Percentiles rank a stretch among this genome's conserved stretches.
Conservation (phyloP, 192 early-diverging fungal species). For the Oehlia diaphana region DNA sequence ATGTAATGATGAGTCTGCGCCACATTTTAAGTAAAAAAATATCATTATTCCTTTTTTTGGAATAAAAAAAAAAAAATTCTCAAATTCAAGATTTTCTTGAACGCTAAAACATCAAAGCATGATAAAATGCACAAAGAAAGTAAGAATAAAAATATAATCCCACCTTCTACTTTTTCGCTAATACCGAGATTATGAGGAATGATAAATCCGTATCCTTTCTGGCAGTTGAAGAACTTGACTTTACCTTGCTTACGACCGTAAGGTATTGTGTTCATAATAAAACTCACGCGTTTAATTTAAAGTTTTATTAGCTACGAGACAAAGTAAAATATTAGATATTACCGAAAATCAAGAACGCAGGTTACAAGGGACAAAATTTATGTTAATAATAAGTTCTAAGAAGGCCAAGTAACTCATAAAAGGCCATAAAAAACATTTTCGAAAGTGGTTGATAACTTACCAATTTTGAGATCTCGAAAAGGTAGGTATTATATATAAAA, state of each 20-base stretch:
- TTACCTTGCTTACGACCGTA: conserved; percentile 50
- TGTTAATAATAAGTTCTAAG: neutral
- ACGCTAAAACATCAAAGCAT: neutral
- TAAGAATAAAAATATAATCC: conserved; percentile 10
- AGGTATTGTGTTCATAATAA: conserved; percentile 1
- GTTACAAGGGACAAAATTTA: neutral
- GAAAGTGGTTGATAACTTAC: neutral
- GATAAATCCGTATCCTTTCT: conserved; percentile 91
- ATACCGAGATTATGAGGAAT: conserved; percentile 66
- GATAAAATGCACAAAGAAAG: neutral
- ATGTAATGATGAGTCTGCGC: neutral
- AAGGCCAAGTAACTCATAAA: neutral
- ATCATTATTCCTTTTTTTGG: neutral
- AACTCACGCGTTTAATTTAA: neutral
- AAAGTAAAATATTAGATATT: neutral
- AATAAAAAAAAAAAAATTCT: conserved; percentile 14
- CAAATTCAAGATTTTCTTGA: neutral
- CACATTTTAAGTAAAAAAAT: neutral
- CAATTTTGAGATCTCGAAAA: neutral
- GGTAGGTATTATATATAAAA: neutral
- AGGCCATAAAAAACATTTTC: neutral
- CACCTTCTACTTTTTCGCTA: conserved; percentile 73
- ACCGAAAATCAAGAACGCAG: neutral
- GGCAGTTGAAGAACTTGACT: conserved; percentile 87
- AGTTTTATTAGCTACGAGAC: no score